Conservation (phyloP, 2,329 filamentous ascomycete genomes). For the Exophiala viscosa region DNA sequence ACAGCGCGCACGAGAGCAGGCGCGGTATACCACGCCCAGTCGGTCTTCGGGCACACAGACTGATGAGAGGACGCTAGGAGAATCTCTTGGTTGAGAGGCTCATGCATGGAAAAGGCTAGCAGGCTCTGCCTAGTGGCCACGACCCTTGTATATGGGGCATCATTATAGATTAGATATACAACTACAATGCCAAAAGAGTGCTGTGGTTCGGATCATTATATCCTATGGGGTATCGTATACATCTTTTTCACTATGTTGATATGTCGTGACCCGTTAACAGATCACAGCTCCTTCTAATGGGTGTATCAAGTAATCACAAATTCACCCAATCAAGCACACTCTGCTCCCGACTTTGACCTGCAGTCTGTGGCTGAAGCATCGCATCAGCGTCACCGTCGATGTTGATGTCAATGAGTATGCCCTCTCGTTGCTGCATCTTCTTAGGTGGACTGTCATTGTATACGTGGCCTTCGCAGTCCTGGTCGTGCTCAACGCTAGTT, state of each 20-base stretch:
- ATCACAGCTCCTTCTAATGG: neutral
- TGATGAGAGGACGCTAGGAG: constrained; percentile 8
- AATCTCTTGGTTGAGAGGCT: constrained; percentile 12
- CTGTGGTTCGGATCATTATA: no score
- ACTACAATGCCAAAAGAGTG: no score
- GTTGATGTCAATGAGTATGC: neutral
- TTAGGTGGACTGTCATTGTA: neutral
- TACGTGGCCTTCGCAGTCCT: neutral
- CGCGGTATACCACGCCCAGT: constrained; percentile 15
- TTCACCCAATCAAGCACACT: constrained; percentile 24
- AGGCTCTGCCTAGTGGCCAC: no score
- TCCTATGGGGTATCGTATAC: no score
- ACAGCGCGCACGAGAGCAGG: constrained; percentile 16
- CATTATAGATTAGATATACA: neutral
- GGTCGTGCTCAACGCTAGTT: constrained; percentile 7
- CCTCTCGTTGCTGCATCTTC: neutral
- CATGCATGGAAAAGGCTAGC: no score
- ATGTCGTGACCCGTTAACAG: neutral
- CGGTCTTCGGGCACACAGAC: constrained; percentile 24
- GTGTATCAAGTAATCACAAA: constrained; percentile 1
- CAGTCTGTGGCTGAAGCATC: neutral
- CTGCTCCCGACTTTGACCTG: constrained; percentile 10
- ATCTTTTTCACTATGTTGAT: no score
- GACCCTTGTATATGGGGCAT: no score
- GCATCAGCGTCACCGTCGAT: neutral